A percentile compares a stretch with the other conserved stretches of the same genome.
These are phyloP conservation scores for Trifolium repens DNA, from an alignment of 306 rosid genomes.

Conservation along the genomic window DNA sequence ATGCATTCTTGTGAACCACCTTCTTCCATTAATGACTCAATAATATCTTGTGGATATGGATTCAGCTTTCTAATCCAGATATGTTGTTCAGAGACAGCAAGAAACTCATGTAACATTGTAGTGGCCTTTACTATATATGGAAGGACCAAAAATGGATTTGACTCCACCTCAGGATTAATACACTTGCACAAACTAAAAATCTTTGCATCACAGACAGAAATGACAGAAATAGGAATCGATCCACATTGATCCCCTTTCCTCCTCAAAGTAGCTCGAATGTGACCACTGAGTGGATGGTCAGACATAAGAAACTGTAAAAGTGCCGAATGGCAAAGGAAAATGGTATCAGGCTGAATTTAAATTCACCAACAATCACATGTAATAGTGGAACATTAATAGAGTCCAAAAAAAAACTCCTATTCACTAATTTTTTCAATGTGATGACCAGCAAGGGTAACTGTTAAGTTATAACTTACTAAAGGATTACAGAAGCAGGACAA, in stretches of 20 bases:
- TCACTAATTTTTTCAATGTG: slow-evolving; percentile 21
- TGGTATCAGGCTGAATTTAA: slow-evolving; percentile 31
- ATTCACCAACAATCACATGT: slow-evolving; percentile 9
- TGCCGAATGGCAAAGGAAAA: slow-evolving; percentile 41
- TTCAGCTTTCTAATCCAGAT: slow-evolving; percentile 70
- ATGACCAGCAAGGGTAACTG: slow-evolving; percentile 15
- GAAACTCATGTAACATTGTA: slow-evolving; percentile 54
- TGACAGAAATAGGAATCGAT: slow-evolving; percentile 66
- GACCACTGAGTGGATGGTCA: slow-evolving; percentile 86
- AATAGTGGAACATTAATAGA: slow-evolving; percentile 1
- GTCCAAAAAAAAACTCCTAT: slow-evolving; percentile 6
- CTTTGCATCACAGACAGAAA: slow-evolving; percentile 66
- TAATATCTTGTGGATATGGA: slow-evolving; percentile 64
- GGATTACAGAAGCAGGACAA: slow-evolving; percentile 7
- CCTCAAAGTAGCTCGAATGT: slow-evolving; percentile 71
- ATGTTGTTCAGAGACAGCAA: slow-evolving; percentile 57
- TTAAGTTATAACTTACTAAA: slow-evolving; percentile 14
- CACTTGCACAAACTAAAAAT: slow-evolving; percentile 63
- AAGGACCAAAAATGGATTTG: slow-evolving; percentile 63
- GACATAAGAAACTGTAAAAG: slow-evolving; percentile 69
- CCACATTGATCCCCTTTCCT: slow-evolving; percentile 72
- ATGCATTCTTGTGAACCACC: slow-evolving; percentile 46
- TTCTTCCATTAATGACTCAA: slow-evolving; percentile 50
- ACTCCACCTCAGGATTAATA: slow-evolving; percentile 79
- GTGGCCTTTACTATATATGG: slow-evolving; percentile 62